phyloP scores from a whole-genome alignment of 768 basidiomycete genomes.

The Tephrocybe rancida region DNA sequence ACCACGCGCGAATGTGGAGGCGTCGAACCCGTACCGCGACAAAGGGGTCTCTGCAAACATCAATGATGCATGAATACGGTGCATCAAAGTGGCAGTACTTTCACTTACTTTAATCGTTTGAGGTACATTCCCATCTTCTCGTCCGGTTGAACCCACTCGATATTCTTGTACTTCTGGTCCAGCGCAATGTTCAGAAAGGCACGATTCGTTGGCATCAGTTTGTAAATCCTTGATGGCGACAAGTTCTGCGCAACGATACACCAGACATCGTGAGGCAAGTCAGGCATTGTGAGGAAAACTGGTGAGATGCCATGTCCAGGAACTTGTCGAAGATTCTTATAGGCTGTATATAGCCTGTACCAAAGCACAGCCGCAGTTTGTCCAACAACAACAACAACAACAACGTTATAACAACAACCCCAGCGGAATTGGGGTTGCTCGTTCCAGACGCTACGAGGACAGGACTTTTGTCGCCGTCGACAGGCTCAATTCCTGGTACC shows the following conservation, averaged over 20 bases:
- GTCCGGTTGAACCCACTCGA: constrained; percentile 34
- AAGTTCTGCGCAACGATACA: constrained; percentile 24
- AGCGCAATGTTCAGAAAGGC: constrained; percentile 31
- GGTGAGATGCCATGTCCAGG: too few relatives aligned
- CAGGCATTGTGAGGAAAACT: too few relatives aligned
- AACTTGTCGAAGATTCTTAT: too few relatives aligned
- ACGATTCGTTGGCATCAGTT: constrained; percentile 30
- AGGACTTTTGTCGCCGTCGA: constrained; percentile 7
- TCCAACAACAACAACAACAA: too few relatives aligned
- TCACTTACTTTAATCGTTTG: constrained; percentile 32
- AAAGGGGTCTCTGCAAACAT: constrained; percentile 25
- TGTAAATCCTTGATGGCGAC: constrained; percentile 3
- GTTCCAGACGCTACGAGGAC: constrained; percentile 8
- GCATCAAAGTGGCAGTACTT: too few relatives aligned
- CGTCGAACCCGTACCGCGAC: constrained; percentile 33
- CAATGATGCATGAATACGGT: too few relatives aligned
- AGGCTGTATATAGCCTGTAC: too few relatives aligned
- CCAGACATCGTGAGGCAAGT: constrained; percentile 37
- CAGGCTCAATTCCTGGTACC: constrained; percentile 8
- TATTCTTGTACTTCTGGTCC: constrained; percentile 28
- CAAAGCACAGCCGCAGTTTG: too few relatives aligned
- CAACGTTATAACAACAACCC: too few relatives aligned
- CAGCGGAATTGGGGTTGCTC: not conserved
- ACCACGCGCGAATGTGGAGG: constrained; percentile 42
- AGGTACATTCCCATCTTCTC: constrained; percentile 25